phyloP scores from a whole-genome alignment of 129 eudicot genomes.

The Arctium minus region DNA sequence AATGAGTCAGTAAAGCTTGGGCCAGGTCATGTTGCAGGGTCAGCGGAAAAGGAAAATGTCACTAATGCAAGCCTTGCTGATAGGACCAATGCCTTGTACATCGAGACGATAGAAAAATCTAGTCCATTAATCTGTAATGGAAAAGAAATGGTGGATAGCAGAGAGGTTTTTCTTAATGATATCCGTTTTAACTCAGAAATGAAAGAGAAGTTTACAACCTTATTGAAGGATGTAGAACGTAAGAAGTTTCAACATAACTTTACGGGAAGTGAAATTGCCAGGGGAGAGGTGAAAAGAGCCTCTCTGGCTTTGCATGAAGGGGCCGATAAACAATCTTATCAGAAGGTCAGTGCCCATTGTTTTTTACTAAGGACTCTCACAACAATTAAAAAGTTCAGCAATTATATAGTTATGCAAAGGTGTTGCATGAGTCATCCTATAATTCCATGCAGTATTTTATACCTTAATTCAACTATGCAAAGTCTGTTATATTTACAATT shows the following conservation, averaged over 20 bases:
- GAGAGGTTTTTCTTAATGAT: conserved; percentile 16
- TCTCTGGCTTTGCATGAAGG: conserved; percentile 21
- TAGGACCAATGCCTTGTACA: neutral
- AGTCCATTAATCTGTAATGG: conserved; percentile 20
- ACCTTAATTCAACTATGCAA: neutral
- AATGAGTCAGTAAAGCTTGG: conserved; percentile 3
- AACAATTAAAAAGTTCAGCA: neutral
- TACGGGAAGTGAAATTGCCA: conserved; percentile 12
- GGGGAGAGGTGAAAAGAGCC: conserved; percentile 19
- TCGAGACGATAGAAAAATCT: conserved; percentile 2
- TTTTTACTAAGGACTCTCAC: neutral
- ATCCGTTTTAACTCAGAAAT: conserved; percentile 14
- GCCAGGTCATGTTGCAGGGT: conserved; percentile 15
- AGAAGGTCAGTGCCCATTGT: conserved; percentile 40
- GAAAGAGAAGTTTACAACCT: conserved; percentile 14
- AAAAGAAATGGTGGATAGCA: conserved; percentile 14
- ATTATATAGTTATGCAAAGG: neutral
- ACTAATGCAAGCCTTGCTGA: conserved; percentile 7
- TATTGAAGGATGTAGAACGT: conserved; percentile 12
- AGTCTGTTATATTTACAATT: neutral
- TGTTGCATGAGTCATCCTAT: neutral
- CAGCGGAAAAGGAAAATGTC: conserved; percentile 10
- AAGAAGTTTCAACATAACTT: conserved; percentile 8
- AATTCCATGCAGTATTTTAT: neutral
- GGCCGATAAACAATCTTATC: conserved; percentile 30